These are phyloP conservation scores for Aspergillus fumigatus DNA, from an alignment of 2,329 filamentous ascomycete genomes.

Conservation along the genomic window DNA sequence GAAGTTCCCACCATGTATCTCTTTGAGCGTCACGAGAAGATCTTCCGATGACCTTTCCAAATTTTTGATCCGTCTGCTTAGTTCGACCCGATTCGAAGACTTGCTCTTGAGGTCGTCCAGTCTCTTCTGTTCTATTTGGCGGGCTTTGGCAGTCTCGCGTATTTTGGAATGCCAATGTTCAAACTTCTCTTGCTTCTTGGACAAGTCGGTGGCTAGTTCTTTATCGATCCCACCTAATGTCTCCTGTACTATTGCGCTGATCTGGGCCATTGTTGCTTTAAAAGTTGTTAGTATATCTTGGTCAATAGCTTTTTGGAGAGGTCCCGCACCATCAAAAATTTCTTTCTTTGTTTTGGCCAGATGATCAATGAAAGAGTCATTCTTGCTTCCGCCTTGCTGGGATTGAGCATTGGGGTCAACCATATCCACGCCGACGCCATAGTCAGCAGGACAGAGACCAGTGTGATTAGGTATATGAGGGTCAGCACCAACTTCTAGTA, in stretches of 20 bases:
- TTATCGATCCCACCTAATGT: slow-evolving; percentile 74
- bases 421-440: slow-evolving; percentile 75
- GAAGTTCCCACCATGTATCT: slow-evolving; percentile 43
- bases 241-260: slow-evolving; percentile 66
- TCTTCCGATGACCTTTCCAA: slow-evolving; percentile 69
- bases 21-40: slow-evolving; percentile 55
- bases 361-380: slow-evolving; percentile 40
- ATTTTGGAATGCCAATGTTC: slow-evolving; percentile 78
- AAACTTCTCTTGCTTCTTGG: slow-evolving; percentile 76
- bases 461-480: slow-evolving; percentile 88
- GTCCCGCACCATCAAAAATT: slow-evolving; percentile 39
- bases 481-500: slow-evolving; percentile 91
- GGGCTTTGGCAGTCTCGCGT: slow-evolving; percentile 70
- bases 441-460: slow-evolving; percentile 84
- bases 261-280: slow-evolving; percentile 36
- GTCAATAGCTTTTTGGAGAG: not conserved
- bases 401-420: slow-evolving; percentile 44
- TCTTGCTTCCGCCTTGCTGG: slow-evolving; percentile 44
- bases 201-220: slow-evolving; percentile 75
- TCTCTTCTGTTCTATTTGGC: slow-evolving; percentile 70
- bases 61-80: slow-evolving; percentile 69
- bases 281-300: slow-evolving; percentile 30
- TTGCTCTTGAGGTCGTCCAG: slow-evolving; percentile 67
- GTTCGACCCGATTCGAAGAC: slow-evolving; percentile 60
- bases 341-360: slow-evolving; percentile 44